Percentiles rank a stretch among this genome's conserved stretches.
These are phyloP conservation scores for Nicotiana rustica DNA, from an alignment of 305 asterid genomes.

Conservation along the genomic window DNA sequence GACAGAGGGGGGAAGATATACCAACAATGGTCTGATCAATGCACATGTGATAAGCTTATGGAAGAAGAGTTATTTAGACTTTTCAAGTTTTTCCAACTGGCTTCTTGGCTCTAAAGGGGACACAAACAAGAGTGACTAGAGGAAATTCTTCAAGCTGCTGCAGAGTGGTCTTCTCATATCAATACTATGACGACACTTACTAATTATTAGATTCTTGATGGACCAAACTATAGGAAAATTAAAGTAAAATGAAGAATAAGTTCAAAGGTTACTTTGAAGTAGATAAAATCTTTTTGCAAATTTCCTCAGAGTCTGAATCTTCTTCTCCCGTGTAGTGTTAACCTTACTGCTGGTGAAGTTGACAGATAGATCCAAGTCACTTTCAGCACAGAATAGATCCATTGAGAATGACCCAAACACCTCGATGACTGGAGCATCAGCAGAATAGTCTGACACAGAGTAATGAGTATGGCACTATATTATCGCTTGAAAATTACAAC, in stretches of 20 bases:
- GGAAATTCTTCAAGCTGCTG: not conserved
- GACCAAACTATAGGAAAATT: not conserved
- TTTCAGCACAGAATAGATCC: conserved; percentile 80
- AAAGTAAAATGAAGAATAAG: not conserved
- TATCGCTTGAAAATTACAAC: not conserved
- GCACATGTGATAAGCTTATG: no score
- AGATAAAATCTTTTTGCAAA: conserved; percentile 77
- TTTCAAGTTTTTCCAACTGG: not conserved
- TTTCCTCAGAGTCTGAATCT: conserved; percentile 80
- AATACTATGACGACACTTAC: not conserved
- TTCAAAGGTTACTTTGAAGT: conserved; percentile 63
- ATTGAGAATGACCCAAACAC: conserved; percentile 94
- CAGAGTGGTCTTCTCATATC: not conserved
- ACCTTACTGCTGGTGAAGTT: conserved; percentile 57
- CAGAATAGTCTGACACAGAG: conserved; percentile 59
- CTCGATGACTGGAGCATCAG: conserved; percentile 69
- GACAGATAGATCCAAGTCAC: conserved; percentile 90
- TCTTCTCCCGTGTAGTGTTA: conserved; percentile 70
- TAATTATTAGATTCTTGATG: not conserved
- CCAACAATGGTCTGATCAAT: not conserved
- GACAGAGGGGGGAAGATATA: not conserved
- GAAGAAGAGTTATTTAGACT: not conserved
- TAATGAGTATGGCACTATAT: conserved; percentile 9
- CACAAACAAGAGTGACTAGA: not conserved
- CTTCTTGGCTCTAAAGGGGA: not conserved